Evolutionary conservation across 768 basidiomycete genomes (phyloP), one percentile per base, ranked within the genome.

Genomic region (Suillus subaureus): DNA sequence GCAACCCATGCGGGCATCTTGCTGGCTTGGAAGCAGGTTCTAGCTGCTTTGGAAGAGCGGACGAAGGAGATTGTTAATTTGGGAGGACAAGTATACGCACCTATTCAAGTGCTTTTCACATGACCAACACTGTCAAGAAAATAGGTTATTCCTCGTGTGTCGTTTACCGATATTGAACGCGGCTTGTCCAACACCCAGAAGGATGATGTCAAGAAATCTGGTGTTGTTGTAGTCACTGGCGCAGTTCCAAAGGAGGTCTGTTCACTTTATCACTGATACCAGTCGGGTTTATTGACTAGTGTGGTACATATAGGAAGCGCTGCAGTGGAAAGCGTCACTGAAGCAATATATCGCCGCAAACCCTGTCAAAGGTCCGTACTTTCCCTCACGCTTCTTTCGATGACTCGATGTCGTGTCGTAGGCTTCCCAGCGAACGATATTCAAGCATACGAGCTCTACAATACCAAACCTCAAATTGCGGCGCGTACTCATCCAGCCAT

Each of bases 401-500:
- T 23, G 9, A 37, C 26, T 40, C 51, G 28, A 56, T 9, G 42
- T 31, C 35, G 58, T 8, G 6, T 51, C 28, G 11, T 70, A 90
- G 90, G 91, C 7, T 90, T 87, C 68, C 92, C 92, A 0, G 77
- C 80, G 4, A 81, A 87, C 43, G 82, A 91, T 67, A 86, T 89
- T 58, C 89, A 92, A 74, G 89, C 86, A 8, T 93, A 83, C 71
- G 91, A 93, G 70, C 72, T 93, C 16, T 93, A 93, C 79, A 89
- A 91, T 75, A 84, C 87, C 5, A 80, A 78, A 51, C 70, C 84
- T 16, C 91, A 93, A 73, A 82, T 87, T 1, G 73, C 74, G n/a
- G 92, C 90, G 1, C 87, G 92, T 42, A 85, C 89, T 0, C 90
- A 93, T 68, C 85, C 85, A 0, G 78, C 80, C 2, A 66, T 89